Percentiles rank a stretch among this genome's conserved stretches.
These are phyloP conservation scores for Ophiocordyceps camponoti-floridani DNA, from an alignment of 2,329 filamentous ascomycete genomes.

Conservation along the genomic window DNA sequence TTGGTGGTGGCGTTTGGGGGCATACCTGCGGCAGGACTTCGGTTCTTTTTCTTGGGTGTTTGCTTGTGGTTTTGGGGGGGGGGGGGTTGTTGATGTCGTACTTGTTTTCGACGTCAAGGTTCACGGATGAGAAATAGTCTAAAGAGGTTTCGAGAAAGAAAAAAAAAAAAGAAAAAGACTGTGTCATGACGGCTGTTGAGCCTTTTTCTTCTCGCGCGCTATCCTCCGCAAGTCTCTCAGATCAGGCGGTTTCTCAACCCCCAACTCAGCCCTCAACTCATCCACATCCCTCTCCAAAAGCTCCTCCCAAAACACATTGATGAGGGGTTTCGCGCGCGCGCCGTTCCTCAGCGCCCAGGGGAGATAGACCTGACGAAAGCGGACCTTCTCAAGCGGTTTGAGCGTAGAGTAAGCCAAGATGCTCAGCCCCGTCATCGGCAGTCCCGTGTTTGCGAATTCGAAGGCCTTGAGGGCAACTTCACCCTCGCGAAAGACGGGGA, in stretches of 20 bases:
- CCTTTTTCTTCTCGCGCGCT: slow-evolving; percentile 43
- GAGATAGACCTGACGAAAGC: slow-evolving; percentile 59
- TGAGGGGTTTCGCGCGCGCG: slow-evolving; percentile 52
- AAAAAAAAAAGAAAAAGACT: too few species aligned
- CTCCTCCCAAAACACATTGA: slow-evolving; percentile 98
- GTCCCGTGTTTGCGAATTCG: slow-evolving; percentile 83
- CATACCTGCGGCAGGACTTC: neutral
- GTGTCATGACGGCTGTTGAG: slow-evolving; percentile 2
- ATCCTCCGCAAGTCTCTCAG: slow-evolving; percentile 58
- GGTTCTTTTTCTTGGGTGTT: neutral
- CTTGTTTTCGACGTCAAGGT: neutral
- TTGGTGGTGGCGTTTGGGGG: neutral
- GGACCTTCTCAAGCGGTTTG: slow-evolving; percentile 59
- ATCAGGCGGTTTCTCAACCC: slow-evolving; percentile 80
- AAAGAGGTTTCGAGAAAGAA: too few species aligned
- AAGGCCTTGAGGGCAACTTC: slow-evolving; percentile 97
- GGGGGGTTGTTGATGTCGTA: too few species aligned
- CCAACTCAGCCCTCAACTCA: slow-evolving; percentile 54
- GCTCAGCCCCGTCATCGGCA: slow-evolving; percentile 89
- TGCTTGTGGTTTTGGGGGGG: too few species aligned
- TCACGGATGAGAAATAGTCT: neutral
- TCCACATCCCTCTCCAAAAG: slow-evolving; percentile 69
- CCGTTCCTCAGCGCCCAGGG: slow-evolving; percentile 89
- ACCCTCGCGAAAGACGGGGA: slow-evolving; percentile 85
- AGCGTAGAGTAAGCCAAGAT: slow-evolving; percentile 73